These are phyloP conservation scores for Populus ilicifolia DNA, from an alignment of 345 rosid species.

Conservation along the genomic window DNA sequence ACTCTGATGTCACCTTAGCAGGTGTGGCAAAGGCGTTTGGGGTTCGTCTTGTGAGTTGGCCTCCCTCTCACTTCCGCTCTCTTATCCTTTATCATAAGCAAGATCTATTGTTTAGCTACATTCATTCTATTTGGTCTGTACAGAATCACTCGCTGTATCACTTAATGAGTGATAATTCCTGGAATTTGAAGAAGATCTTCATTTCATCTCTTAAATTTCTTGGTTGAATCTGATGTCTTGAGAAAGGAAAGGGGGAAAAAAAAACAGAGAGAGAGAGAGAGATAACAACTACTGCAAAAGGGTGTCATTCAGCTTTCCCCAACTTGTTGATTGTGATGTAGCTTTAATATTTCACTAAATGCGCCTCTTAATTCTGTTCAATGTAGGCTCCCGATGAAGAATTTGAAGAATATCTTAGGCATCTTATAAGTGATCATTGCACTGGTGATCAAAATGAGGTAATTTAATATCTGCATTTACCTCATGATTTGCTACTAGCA, in stretches of 20 bases:
- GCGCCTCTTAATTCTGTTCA: conserved; percentile 6
- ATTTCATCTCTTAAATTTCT: not conserved
- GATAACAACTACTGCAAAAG: too few species aligned
- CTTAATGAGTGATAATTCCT: not conserved
- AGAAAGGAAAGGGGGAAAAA: not conserved
- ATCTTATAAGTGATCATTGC: conserved; percentile 69
- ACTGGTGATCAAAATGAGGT: conserved; percentile 93
- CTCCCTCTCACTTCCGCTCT: too few species aligned
- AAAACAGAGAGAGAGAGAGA: too few species aligned
- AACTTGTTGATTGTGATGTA: not conserved
- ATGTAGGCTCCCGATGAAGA: conserved; percentile 98
- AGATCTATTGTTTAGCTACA: not conserved
- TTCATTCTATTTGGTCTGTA: not conserved
- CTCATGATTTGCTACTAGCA: not conserved
- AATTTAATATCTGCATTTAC: conserved; percentile 16
- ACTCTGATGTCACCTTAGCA: conserved; percentile 84
- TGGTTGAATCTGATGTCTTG: not conserved
- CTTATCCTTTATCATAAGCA: not conserved
- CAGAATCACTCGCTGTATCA: not conserved
- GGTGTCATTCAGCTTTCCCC: not conserved
- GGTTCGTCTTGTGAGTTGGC: conserved; percentile 70
- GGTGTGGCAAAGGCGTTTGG: conserved; percentile 99
- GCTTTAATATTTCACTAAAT: conserved; percentile 13
- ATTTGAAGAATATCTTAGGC: conserved; percentile 89
- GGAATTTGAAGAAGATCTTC: not conserved